These are phyloP conservation scores for Trichoderma polysporum DNA, from an alignment of 2,329 filamentous ascomycete genomes.

Conservation along the genomic window DNA sequence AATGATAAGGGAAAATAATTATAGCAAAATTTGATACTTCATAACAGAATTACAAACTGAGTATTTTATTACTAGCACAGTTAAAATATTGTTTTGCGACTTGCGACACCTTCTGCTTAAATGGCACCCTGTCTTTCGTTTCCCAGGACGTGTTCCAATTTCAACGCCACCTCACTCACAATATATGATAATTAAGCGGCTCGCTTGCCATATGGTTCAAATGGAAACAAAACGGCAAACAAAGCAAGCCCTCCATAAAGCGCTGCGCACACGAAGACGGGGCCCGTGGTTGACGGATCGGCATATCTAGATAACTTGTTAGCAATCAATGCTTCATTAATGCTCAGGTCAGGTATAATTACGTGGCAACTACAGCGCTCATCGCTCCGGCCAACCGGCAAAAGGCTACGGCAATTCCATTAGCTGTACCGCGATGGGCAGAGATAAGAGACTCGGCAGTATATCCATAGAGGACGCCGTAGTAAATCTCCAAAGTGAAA, in stretches of 20 bases:
- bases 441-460: constrained; percentile 53
- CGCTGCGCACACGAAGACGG: constrained; percentile 64
- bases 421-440: constrained; percentile 57
- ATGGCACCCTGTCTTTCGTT: too few species aligned
- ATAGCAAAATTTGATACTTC: too few species aligned
- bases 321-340: neutral
- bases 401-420: constrained; percentile 46
- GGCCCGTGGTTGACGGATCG: constrained; percentile 55
- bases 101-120: too few species aligned
- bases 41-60: too few species aligned
- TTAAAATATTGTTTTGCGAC: too few species aligned
- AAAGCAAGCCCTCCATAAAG: constrained; percentile 61
- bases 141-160: too few species aligned
- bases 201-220: constrained; percentile 60
- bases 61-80: too few species aligned
- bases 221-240: constrained; percentile 53
- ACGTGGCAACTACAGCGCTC: constrained; percentile 61
- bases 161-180: neutral
- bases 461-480: constrained; percentile 55
- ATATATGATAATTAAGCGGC: constrained; percentile 39
- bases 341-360: too few species aligned
- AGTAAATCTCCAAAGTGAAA: constrained; percentile 56
- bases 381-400: constrained; percentile 69
- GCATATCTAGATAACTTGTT: constrained; percentile 30
- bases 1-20: too few species aligned